Evolutionary conservation across 768 basidiomycete genomes (phyloP), one percentile per base, ranked within the genome.

Genomic region (Coprinopsis cinerea): DNA sequence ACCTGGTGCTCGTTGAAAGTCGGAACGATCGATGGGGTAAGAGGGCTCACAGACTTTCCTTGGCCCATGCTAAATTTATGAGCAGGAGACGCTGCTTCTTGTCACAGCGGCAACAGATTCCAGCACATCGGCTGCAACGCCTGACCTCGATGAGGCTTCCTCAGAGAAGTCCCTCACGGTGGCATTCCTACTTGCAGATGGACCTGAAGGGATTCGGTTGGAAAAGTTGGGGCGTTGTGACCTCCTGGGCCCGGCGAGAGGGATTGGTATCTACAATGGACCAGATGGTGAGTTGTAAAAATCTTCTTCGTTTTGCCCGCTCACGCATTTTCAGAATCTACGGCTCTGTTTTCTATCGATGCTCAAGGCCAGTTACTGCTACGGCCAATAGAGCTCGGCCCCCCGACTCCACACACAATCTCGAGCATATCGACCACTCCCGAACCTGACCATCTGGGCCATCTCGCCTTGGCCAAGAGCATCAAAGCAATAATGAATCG

Each of bases 391-490:
- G 62, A 62, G 9, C 53, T 77, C 4, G 48, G 52, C 4, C 40
- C 51, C 11, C 37, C 53, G 9, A 51, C 56, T 4, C 37, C 45
- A 2, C 27, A 51, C 28, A 17, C 55, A 5, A 53, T 57, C 10
- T 55, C 62, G 23, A 48, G 48, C 9, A 64, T 63, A 13, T 51
- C 43, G 4, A 47, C 44, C 44, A 49, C 59, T 23, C 44, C 63
- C 17, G 67, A 71, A 22, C 58, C 68, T 40, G 59, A 66, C 32
- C 52, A 54, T 53, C 34, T 59, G 54, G 42, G 59, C 23, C 54
- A 68, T 9, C 60, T 80, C n/a, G 70, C 73, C 0, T 64, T 85
- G n/a, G 71, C 83, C 5, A 84, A 81, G 52, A 75, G 81, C 2
- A 82, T 88, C 69, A 88, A 81, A 59, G 66, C 71, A 1, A 69